Conservation (phyloP, 1,139 yeast genomes). For the Nematodospora anomalae region DNA sequence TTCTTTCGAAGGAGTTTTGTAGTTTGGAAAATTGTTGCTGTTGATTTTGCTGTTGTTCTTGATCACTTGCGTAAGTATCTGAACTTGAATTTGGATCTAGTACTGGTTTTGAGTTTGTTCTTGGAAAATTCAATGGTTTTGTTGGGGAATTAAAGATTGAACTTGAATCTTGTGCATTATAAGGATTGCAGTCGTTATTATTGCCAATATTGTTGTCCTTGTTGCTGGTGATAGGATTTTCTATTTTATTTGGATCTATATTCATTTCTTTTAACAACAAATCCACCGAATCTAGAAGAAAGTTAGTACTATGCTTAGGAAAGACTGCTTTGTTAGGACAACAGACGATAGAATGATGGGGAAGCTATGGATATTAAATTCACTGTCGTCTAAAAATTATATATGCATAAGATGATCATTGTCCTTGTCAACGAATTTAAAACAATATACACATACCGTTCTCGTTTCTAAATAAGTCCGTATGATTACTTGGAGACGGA, state of each 20-base stretch:
- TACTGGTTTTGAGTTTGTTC: slow-evolving; percentile 13
- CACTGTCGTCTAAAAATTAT: too few species aligned
- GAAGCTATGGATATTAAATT: too few species aligned
- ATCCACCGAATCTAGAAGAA: slow-evolving; percentile 26
- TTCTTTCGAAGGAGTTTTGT: slow-evolving; percentile 25
- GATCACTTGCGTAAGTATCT: slow-evolving; percentile 44
- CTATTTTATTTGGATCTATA: slow-evolving; percentile 15
- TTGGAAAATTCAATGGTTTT: slow-evolving; percentile 35
- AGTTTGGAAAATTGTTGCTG: slow-evolving; percentile 1
- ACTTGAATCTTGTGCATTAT: slow-evolving; percentile 6
- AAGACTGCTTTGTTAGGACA: background rate
- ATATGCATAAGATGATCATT: too few species aligned
- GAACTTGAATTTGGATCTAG: slow-evolving; percentile 41
- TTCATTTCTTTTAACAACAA: slow-evolving; percentile 28
- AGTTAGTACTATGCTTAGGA: background rate
- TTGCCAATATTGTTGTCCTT: slow-evolving; percentile 1
- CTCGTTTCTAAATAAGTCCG: slow-evolving; percentile 27
- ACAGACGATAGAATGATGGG: background rate
- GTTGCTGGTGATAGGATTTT: background rate
- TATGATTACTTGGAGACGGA: slow-evolving; percentile 10
- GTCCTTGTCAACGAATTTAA: too few species aligned
- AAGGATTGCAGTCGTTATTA: background rate
- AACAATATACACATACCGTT: slow-evolving; percentile 26
- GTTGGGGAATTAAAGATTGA: slow-evolving; percentile 30
- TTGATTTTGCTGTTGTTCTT: slow-evolving; percentile 10